These are phyloP conservation scores for Symbiodinium natans DNA, from an alignment of 73 alveolate species.

Conservation along the genomic window DNA sequence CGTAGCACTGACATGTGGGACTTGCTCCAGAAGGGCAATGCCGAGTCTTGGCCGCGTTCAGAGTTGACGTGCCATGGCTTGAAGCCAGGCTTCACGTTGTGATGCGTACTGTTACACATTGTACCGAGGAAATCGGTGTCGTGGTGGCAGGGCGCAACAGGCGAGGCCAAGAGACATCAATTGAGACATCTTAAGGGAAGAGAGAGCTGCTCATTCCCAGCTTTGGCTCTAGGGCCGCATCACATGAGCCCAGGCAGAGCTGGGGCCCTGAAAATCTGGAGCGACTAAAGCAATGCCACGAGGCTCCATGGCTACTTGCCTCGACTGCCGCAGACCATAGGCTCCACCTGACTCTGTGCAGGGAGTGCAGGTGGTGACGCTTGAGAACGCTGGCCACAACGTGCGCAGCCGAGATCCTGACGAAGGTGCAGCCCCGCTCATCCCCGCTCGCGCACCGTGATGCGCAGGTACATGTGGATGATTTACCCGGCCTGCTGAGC, in stretches of 20 bases:
- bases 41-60: not conserved
- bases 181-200: too few relatives aligned
- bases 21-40: conserved; percentile 32
- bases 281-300: conserved; percentile 22
- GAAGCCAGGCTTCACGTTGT: too few relatives aligned
- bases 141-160: conserved; percentile 71
- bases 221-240: too few relatives aligned
- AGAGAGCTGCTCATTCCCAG: too few relatives aligned
- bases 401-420: conserved; percentile 2
- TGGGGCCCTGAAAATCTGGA: conserved; percentile 52
- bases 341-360: not conserved
- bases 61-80: too few relatives aligned
- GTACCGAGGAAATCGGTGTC: conserved; percentile 45
- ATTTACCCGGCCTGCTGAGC: conserved; percentile 17
- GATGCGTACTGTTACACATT: too few relatives aligned
- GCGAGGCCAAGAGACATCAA: not conserved
- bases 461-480: not conserved
- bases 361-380: conserved; percentile 64
- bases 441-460: too few relatives aligned
- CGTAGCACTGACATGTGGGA: conserved; percentile 52
- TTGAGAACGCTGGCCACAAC: conserved; percentile 65
- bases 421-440: not conserved
- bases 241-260: conserved; percentile 67
- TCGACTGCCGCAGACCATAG: too few relatives aligned
- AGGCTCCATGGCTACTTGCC: not conserved